Base-by-base conservation (phyloP, 805 yeast species). In the Sungouiella thailandica region DNA sequence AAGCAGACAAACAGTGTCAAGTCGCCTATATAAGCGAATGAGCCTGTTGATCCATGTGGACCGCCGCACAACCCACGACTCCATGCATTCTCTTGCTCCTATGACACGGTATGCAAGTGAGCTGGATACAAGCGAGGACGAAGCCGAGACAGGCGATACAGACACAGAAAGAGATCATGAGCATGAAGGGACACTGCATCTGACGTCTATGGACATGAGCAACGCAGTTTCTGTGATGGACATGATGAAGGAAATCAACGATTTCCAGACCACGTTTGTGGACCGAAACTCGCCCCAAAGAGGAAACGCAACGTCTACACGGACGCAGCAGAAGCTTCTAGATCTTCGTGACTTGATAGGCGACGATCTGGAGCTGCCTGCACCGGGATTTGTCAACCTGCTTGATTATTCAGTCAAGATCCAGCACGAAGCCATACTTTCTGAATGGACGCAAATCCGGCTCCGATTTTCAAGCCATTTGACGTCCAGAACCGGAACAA, bases 361-460 rank as follows among this genome's bases (percentile, higher is more conserved):
- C 2, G 29, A 29, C 5, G 36, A 39, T 5, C 28, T 25, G 12
- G 35, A 23, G 11, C 23, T 15, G 9, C 23, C 23, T 4, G 24
- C 20, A 23, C 28, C 29, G 22, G 14, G 12, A 9, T 22, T 22
- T 24, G 32, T 18, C 20, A 29, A 23, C n/a, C 40, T 39, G 36
- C 37, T 29, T 12, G 49, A 47, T 20, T 53, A 57, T 36, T 42
- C 48, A 17, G 48, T 52, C 29, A 57, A 51, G 31, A 62, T 62
- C 17, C 68, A 62, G 35, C 55, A 65, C 41, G 70, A 65, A 38
- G 55, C 58, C 2, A 45, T 65, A 4, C 37, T 47, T 26, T 50
- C 59, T 2, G 65, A 65, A 32, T 65, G 64, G 48, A 62, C 57
- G 5, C 55, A 57, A 10, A 60, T 65, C 9, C 40, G 70, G 23